Evolutionary conservation across 306 rosid species (phyloP).

Genomic region (Castanea sativa): DNA sequence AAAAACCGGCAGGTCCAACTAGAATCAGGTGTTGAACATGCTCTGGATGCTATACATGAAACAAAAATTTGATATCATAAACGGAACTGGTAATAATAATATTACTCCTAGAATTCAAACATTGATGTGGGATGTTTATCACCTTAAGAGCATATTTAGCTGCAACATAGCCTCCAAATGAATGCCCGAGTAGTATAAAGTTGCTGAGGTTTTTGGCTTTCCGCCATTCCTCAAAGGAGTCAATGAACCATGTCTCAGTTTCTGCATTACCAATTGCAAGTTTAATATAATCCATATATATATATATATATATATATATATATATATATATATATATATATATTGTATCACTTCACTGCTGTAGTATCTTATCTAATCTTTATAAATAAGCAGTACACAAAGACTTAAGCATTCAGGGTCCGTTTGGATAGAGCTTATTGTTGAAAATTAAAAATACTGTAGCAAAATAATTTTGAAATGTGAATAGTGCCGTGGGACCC

Average conservation of each 20-base stretch:
- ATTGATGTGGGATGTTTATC: conserved; percentile 22
- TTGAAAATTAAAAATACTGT: too few relatives aligned
- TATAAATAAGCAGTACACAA: not conserved
- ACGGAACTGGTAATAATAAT: conserved; percentile 10
- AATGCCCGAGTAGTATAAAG: conserved; percentile 90
- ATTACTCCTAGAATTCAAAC: conserved; percentile 7
- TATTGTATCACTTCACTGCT: not conserved
- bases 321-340: not conserved
- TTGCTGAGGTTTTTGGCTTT: conserved; percentile 85
- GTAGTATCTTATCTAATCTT: not conserved
- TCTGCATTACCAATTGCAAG: conserved; percentile 51
- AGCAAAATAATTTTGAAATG: too few relatives aligned
- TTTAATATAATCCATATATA: not conserved
- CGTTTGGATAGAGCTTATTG: too few relatives aligned
- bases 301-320: too few relatives aligned
- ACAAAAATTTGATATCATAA: conserved; percentile 31
- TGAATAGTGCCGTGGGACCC: too few relatives aligned
- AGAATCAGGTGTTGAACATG: conserved; percentile 82
- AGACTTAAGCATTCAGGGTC: not conserved
- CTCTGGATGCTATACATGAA: conserved; percentile 78
- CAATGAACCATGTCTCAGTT: conserved; percentile 94
- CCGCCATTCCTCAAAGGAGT: conserved; percentile 98
- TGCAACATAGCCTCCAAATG: conserved; percentile 97
- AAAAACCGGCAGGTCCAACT: conserved; percentile 87
- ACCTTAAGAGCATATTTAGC: conserved; percentile 94